phyloP scores from a whole-genome alignment of 768 basidiomycete genomes.

The Gymnopilus junonius region DNA sequence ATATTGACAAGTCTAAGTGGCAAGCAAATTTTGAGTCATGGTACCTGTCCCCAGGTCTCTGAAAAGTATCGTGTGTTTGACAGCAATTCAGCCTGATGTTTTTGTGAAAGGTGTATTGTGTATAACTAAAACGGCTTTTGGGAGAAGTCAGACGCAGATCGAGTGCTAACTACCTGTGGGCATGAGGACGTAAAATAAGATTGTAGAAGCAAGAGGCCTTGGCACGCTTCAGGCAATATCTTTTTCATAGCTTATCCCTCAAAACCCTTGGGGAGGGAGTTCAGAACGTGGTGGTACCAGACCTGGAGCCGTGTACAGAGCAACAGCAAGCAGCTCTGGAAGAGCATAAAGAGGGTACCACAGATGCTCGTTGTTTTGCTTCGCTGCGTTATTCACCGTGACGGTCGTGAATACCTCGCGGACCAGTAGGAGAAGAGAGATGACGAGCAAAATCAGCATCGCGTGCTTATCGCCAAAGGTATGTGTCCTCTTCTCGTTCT shows the following conservation, averaged over 20 bases:
- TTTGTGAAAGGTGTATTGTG: no score
- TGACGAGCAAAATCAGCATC: conserved; percentile 32
- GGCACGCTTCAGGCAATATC: no score
- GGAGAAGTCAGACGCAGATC: no score
- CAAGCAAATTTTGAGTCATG: no score
- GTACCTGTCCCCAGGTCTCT: no score
- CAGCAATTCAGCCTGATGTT: no score
- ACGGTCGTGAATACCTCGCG: conserved; percentile 41
- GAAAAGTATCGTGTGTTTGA: no score
- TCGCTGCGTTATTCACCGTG: conserved; percentile 30
- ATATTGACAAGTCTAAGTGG: no score
- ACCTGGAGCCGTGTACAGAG: conserved; percentile 36
- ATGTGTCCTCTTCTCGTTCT: conserved; percentile 2
- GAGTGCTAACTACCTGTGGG: no score
- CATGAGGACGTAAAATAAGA: no score
- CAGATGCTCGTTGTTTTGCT: conserved; percentile 35
- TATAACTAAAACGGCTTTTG: no score
- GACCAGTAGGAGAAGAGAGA: conserved; percentile 40
- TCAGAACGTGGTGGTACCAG: conserved; percentile 31
- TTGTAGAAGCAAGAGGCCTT: no score
- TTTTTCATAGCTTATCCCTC: background rate
- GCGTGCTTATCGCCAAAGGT: conserved; percentile 33
- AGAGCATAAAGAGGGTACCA: conserved; percentile 48
- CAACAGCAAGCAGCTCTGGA: conserved; percentile 42
- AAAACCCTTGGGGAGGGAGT: background rate